A percentile compares a stretch with the other conserved stretches of the same genome.
Evolutionary conservation across 257 asterid genomes (phyloP).

Genomic region (Hygrophila difformis): DNA sequence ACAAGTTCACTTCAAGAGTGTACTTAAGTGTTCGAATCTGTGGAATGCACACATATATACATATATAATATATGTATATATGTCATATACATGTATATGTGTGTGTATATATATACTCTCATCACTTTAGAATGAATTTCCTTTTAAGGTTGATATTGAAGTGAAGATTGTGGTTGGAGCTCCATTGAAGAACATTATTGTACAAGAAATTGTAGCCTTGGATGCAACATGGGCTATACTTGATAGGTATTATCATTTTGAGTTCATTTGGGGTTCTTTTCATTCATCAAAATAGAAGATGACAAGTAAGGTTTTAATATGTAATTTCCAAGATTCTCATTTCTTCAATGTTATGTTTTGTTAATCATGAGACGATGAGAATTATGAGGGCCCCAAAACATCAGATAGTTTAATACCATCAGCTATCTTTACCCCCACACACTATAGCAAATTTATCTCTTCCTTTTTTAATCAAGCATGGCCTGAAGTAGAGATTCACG

Average conservation of each 20-base stretch:
- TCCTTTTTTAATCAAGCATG: background rate
- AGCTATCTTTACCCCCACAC: background rate
- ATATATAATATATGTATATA: no score
- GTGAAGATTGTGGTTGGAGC: constrained; percentile 67
- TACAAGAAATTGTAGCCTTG: constrained; percentile 42
- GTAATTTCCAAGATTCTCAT: background rate
- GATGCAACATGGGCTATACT: constrained; percentile 58
- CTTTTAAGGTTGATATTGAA: constrained; percentile 54
- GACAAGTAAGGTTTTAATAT: background rate
- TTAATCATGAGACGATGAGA: background rate
- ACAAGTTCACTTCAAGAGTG: no score
- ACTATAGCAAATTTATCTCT: no score
- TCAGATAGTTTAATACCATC: no score
- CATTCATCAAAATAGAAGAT: background rate
- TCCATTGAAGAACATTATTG: constrained; percentile 38
- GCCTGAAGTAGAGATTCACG: no score
- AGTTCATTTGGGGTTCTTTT: background rate
- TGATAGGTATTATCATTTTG: constrained; percentile 36
- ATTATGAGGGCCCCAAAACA: background rate
- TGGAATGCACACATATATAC: no score
- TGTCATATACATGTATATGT: no score
- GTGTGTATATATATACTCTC: no score
- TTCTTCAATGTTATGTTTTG: background rate
- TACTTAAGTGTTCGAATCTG: no score
- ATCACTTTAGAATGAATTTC: constrained; percentile 11